Percentiles rank a stretch among this genome's conserved stretches.
Evolutionary conservation across 2,329 filamentous ascomycete species (phyloP).

Genomic region (Ophiostoma pallidulum): DNA sequence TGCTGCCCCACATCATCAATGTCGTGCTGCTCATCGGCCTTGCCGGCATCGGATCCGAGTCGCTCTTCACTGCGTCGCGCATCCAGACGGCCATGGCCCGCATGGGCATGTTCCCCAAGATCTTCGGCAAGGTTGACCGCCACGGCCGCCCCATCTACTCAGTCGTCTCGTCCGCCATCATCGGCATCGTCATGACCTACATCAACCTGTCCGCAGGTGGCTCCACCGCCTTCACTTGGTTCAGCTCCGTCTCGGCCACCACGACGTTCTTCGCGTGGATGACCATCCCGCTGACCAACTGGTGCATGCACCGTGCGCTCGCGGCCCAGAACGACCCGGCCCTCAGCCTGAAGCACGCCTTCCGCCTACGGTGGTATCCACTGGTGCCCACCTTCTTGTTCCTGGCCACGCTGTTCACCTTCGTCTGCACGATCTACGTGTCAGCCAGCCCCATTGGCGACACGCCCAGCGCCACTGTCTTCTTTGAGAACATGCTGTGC

Average conservation of each 20-base stretch:
- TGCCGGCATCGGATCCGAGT: conserved; percentile 15
- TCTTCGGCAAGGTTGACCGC: conserved; percentile 12
- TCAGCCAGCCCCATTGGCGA: conserved; percentile 12
- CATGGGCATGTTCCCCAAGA: conserved; percentile 14
- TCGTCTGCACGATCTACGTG: conserved; percentile 11
- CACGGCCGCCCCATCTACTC: conserved; percentile 12
- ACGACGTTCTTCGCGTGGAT: conserved; percentile 15
- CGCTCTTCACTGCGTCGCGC: conserved; percentile 13
- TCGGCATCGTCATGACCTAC: conserved; percentile 14
- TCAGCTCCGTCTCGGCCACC: conserved; percentile 13
- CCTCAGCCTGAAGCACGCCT: conserved; percentile 9
- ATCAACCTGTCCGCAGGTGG: conserved; percentile 13
- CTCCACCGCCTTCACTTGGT: conserved; percentile 12
- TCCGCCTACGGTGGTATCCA: conserved; percentile 10
- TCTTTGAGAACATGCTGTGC: conserved; percentile 14
- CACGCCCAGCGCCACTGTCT: conserved; percentile 3
- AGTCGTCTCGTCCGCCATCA: conserved; percentile 1
- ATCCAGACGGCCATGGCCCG: conserved; percentile 14
- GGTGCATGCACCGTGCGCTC: conserved; percentile 12
- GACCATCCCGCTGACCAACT: conserved; percentile 14
- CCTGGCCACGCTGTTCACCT: conserved; percentile 6
- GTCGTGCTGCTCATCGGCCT: conserved; percentile 28
- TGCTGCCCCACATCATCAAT: conserved; percentile 53
- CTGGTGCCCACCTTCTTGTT: conserved; percentile 8
- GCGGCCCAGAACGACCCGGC: conserved; percentile 12